Evolutionary conservation across 805 yeast genomes (phyloP), one percentile per base, ranked within the genome.

Genomic region (Suhomyces prunicola): DNA sequence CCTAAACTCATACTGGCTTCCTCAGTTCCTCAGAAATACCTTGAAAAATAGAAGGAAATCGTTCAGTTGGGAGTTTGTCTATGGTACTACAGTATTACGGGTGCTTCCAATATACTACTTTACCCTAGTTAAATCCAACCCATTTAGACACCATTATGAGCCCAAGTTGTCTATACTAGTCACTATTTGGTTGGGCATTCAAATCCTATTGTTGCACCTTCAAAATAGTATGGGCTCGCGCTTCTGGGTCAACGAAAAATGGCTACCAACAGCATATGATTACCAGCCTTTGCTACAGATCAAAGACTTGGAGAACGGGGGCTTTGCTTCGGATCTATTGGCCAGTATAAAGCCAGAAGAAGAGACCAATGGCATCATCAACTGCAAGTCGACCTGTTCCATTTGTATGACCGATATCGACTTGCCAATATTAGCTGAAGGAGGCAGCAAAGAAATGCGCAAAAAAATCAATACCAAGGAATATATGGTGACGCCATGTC

Each of bases 401-500:
- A 90, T 92, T 56, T 92, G 97, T 73, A 91, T 92, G 97, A 83
- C 78, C 50, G 82, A 82, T 9, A 81, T 90, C n/a, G 84, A 84
- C 22, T 65, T 88, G 19, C 86, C 86, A 17, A 70, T 83, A 23
- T 48, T 53, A 10, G 50, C 56, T 7, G 57, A 59, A 26, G 51
- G 49, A 17, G 61, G 58, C 46, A 33, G 64, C 49, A 57, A 54
- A 19, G 57, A 54, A 26, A 27, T 33, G 10, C 33, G 50, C 19
- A 50, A 50, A 44, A 41, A 17, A 27, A 48, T 50, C 17, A 59
- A 57, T 7, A 47, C 44, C 35, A 49, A 44, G 31, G 69, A 73
- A 10, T 87, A 85, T 62, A 87, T 88, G 94, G 82, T 90, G 3
- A 90, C 98, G 0, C 97, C 97, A 1, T 92, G 98, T 68, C 78